Evolutionary conservation across 805 yeast species (phyloP).

Genomic region (Debaryomyces maramus): DNA sequence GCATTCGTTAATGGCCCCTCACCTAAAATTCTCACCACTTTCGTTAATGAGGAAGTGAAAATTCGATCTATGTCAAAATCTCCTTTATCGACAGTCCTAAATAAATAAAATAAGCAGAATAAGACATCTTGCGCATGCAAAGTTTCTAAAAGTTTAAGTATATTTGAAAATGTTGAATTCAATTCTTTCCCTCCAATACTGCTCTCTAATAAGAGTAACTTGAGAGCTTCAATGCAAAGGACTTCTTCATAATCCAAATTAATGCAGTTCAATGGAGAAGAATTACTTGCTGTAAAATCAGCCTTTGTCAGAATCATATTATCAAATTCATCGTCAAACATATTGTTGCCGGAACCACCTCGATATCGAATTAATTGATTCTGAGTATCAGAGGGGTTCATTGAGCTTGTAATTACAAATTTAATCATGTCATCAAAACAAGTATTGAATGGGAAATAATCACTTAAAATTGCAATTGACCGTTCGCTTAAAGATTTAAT

Average conservation of each 20-base stretch:
- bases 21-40: constrained; percentile 29
- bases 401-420: too few species aligned
- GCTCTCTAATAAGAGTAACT: not conserved
- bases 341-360: not conserved
- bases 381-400: too few species aligned
- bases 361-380: too few species aligned
- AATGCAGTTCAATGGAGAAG: not conserved
- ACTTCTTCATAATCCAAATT: not conserved
- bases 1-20: constrained; percentile 28
- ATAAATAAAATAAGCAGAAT: constrained; percentile 4
- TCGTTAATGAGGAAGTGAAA: constrained; percentile 7
- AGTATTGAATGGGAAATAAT: too few species aligned
- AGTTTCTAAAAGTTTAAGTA: constrained; percentile 6
- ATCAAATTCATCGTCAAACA: constrained; percentile 13
- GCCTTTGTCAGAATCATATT: not conserved
- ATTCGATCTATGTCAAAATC: constrained; percentile 1
- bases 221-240: not conserved
- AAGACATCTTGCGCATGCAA: constrained; percentile 7
- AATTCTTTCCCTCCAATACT: not conserved
- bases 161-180: not conserved
- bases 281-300: not conserved
- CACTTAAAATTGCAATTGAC: too few species aligned
- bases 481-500: too few species aligned
- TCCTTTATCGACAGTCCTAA: constrained; percentile 1
- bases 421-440: too few species aligned